Percentiles rank a stretch among this genome's conserved stretches.
Evolutionary conservation across 352 stramenopile genomes (phyloP).

Genomic region (Nothophytophthora sp.): DNA sequence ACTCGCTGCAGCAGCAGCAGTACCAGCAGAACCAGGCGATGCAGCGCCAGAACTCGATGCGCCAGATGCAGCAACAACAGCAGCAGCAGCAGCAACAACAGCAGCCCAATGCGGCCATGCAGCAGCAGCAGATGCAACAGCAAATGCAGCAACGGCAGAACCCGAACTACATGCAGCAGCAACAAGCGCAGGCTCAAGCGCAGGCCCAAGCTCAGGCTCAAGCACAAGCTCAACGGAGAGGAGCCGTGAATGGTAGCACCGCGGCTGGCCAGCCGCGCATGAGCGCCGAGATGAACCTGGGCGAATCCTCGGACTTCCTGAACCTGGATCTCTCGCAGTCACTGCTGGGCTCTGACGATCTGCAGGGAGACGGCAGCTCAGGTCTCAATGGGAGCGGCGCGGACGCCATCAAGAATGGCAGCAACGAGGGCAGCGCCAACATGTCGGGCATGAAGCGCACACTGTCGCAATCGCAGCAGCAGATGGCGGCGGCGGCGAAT

Average conservation of each 20-base stretch:
- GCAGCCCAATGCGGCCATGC: too few relatives aligned
- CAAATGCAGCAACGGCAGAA: slow-evolving; percentile 62
- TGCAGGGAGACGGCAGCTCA: slow-evolving; percentile 46
- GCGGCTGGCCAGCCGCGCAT: slow-evolving; percentile 41
- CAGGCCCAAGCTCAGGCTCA: slow-evolving; percentile 34
- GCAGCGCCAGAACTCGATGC: slow-evolving; percentile 58
- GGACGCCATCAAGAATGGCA: slow-evolving; percentile 37
- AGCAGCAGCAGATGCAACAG: slow-evolving; percentile 60
- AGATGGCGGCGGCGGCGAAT: slow-evolving; percentile 81
- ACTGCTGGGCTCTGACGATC: slow-evolving; percentile 64
- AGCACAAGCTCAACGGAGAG: too few relatives aligned
- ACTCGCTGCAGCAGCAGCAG: slow-evolving; percentile 58
- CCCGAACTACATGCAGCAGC: slow-evolving; percentile 63
- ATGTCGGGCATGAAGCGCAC: slow-evolving; percentile 61
- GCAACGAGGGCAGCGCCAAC: slow-evolving; percentile 25
- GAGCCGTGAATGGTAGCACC: slow-evolving; percentile 17
- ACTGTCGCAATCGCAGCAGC: slow-evolving; percentile 78
- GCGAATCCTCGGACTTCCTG: slow-evolving; percentile 80
- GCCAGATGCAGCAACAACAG: slow-evolving; percentile 54
- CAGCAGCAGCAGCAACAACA: too few relatives aligned
- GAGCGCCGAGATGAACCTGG: slow-evolving; percentile 58
- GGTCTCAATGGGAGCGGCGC: slow-evolving; percentile 31
- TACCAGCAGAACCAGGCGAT: slow-evolving; percentile 51
- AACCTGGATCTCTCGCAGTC: slow-evolving; percentile 79
- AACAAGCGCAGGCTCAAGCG: slow-evolving; percentile 22